phyloP scores from a whole-genome alignment of 1,139 yeast species.

The Scheffersomyces lignicola region DNA sequence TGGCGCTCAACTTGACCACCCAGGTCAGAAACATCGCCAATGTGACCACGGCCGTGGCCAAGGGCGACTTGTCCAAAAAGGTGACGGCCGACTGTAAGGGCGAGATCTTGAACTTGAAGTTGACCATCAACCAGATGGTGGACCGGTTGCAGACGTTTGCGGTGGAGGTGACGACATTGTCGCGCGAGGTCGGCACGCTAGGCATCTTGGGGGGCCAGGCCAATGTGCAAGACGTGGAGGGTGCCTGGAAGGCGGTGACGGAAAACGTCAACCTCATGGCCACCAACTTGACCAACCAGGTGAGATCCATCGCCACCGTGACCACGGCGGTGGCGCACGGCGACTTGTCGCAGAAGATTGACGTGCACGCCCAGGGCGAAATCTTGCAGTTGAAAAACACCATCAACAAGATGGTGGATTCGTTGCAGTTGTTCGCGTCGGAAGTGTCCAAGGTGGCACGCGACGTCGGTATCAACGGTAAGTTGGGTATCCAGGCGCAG shows the following conservation, averaged over 20 bases:
- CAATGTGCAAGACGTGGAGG: conserved; percentile 88
- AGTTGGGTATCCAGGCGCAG: conserved; percentile 88
- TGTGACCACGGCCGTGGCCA: conserved; percentile 91
- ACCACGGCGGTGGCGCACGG: conserved; percentile 94
- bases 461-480: conserved; percentile 92
- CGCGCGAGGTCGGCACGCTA: conserved; percentile 86
- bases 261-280: conserved; percentile 92
- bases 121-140: conserved; percentile 83
- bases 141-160: conserved; percentile 87
- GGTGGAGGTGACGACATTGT: conserved; percentile 82
- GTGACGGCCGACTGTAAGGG: conserved; percentile 91
- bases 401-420: conserved; percentile 88
- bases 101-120: conserved; percentile 76
- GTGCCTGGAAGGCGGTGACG: conserved; percentile 91
- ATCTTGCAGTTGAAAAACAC: conserved; percentile 75
- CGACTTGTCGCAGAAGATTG: conserved; percentile 83
- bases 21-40: conserved; percentile 89
- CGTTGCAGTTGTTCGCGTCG: conserved; percentile 80
- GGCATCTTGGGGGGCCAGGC: conserved; percentile 93
- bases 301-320: conserved; percentile 85
- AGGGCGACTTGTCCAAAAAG: conserved; percentile 81
- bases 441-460: conserved; percentile 90
- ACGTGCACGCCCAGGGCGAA: conserved; percentile 89
- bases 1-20: conserved; percentile 84
- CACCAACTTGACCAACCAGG: conserved; percentile 83